Conservation (phyloP, 129 eudicot species). For the Kitagawia praeruptora region DNA sequence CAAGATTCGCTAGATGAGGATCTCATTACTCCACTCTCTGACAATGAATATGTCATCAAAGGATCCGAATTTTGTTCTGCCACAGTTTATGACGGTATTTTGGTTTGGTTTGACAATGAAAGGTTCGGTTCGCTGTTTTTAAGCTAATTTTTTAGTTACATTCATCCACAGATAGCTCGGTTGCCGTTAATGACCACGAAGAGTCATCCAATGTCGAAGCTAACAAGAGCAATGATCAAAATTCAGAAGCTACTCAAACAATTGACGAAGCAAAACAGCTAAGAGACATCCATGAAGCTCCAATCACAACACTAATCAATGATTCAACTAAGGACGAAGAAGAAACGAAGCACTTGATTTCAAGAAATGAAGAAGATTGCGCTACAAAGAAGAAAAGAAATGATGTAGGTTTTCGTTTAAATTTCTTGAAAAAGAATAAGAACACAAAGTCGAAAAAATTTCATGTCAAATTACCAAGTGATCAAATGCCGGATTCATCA, state of each 20-base stretch:
- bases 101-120: no score
- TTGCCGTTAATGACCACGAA: neutral
- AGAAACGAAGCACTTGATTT: slow-evolving; percentile 9
- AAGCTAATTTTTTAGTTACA: neutral
- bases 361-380: slow-evolving; percentile 11
- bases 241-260: slow-evolving; percentile 18
- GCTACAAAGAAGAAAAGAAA: slow-evolving; percentile 11
- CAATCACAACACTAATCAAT: slow-evolving; percentile 29
- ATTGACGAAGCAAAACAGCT: slow-evolving; percentile 26
- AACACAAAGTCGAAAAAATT: slow-evolving; percentile 4
- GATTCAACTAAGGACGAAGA: slow-evolving; percentile 33
- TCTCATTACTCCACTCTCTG: slow-evolving; percentile 72
- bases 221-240: slow-evolving; percentile 20
- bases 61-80: slow-evolving; percentile 55
- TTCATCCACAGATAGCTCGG: neutral
- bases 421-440: slow-evolving; percentile 17
- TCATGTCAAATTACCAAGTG: neutral
- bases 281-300: slow-evolving; percentile 41
- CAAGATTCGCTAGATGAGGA: slow-evolving; percentile 78
- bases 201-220: slow-evolving; percentile 15
- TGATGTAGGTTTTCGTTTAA: slow-evolving; percentile 11
- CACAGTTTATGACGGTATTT: slow-evolving; percentile 28
- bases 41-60: slow-evolving; percentile 81
- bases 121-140: no score
- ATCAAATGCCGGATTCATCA: neutral